A percentile compares a stretch with the other conserved stretches of the same genome.
Evolutionary conservation across 495 filamentous ascomycete species (phyloP).

Genomic region (Neurospora sp.): DNA sequence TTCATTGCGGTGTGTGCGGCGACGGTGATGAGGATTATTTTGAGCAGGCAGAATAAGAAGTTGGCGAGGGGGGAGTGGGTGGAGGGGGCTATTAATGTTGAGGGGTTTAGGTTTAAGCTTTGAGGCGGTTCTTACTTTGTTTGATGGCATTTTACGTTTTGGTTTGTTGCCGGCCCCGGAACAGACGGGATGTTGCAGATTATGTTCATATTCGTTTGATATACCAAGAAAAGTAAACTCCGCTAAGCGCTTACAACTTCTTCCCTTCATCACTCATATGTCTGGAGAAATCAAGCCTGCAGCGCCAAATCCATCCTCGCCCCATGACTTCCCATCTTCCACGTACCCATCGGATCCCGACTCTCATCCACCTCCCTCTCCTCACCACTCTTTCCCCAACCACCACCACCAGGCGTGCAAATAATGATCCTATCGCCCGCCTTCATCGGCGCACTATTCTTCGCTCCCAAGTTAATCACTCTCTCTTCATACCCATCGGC

Average conservation of each 20-base stretch:
- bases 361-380: constrained; percentile 32
- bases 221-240: neutral
- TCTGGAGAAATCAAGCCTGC: constrained; percentile 21
- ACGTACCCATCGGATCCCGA: constrained; percentile 45
- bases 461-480: constrained; percentile 76
- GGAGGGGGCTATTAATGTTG: constrained; percentile 39
- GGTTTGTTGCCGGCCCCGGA: neutral
- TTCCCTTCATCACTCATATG: neutral
- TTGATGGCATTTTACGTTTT: neutral
- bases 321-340: constrained; percentile 51
- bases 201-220: neutral
- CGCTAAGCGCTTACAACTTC: neutral
- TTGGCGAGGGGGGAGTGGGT: constrained; percentile 46
- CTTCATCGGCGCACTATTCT: constrained; percentile 85
- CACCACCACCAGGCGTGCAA: constrained; percentile 60
- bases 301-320: constrained; percentile 42
- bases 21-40: constrained; percentile 50
- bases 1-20: constrained; percentile 57
- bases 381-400: constrained; percentile 54
- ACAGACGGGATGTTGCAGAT: neutral
- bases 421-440: constrained; percentile 77
- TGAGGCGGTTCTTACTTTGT: constrained; percentile 7
- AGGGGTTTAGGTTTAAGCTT: constrained; percentile 56
- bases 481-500: constrained; percentile 47
- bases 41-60: constrained; percentile 62